phyloP scores from a whole-genome alignment of 1,284 basidiomycete species.

The Anthracocystis walkeri region DNA sequence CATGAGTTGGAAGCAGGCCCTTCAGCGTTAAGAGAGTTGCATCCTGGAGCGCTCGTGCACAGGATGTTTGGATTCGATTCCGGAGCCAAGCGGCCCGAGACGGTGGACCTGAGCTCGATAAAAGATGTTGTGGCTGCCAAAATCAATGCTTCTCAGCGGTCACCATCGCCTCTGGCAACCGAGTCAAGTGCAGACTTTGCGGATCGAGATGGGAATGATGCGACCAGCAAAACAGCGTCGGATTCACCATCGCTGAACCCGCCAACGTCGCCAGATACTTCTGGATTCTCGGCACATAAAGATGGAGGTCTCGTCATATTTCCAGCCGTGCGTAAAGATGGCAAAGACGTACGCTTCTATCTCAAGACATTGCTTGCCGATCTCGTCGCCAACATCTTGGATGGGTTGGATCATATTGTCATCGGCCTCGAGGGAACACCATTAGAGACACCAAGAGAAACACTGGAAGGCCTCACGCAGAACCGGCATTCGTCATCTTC shows the following conservation, averaged over 20 bases:
- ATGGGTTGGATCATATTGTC: slow-evolving; percentile 59
- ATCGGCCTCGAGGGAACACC: slow-evolving; percentile 58
- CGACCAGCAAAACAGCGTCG: not conserved
- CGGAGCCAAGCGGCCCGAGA: slow-evolving; percentile 50
- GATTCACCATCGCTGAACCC: slow-evolving; percentile 1
- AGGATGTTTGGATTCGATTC: slow-evolving; percentile 65
- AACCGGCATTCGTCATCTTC: slow-evolving; percentile 13
- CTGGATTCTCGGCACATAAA: slow-evolving; percentile 56
- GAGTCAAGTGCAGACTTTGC: not conserved
- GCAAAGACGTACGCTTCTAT: slow-evolving; percentile 67
- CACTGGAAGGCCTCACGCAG: slow-evolving; percentile 53
- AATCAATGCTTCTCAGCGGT: slow-evolving; percentile 11
- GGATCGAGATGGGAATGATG: not conserved
- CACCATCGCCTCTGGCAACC: slow-evolving; percentile 4
- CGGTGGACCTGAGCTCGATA: slow-evolving; percentile 54
- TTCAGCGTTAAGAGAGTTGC: slow-evolving; percentile 50
- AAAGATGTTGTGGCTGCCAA: slow-evolving; percentile 42
- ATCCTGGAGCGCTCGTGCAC: slow-evolving; percentile 64
- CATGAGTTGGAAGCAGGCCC: slow-evolving; percentile 52
- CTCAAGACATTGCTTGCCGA: slow-evolving; percentile 64
- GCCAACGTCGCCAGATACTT: slow-evolving; percentile 17
- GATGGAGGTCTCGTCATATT: slow-evolving; percentile 63
- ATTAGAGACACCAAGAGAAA: slow-evolving; percentile 67
- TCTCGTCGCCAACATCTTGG: slow-evolving; percentile 58
- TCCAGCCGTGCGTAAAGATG: slow-evolving; percentile 64